phyloP scores from a whole-genome alignment of 768 basidiomycete species.

The Pisolithus tinctorius region DNA sequence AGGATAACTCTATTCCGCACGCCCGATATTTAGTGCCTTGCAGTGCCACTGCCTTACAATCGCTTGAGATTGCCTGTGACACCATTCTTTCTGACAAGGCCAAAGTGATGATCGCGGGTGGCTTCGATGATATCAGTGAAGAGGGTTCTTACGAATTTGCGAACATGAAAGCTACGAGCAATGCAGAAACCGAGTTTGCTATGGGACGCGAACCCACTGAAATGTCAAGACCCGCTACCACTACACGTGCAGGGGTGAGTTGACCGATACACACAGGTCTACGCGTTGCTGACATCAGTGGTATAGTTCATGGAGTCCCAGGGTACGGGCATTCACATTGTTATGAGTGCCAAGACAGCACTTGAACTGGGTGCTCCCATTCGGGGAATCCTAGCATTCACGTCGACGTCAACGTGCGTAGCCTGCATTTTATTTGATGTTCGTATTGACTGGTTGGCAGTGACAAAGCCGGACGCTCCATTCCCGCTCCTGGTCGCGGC shows the following conservation, averaged over 20 bases:
- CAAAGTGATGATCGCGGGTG: constrained; percentile 98
- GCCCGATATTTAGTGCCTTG: constrained; percentile 3
- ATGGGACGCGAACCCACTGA: constrained; percentile 99
- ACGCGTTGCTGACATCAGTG: constrained; percentile 1
- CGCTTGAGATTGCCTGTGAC: constrained; percentile 96
- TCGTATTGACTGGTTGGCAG: constrained; percentile 32
- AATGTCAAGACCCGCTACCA: constrained; percentile 96
- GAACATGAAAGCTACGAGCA: constrained; percentile 99
- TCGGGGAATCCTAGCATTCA: constrained; percentile 90
- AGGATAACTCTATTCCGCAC: background rate
- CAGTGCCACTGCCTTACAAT: constrained; percentile 95
- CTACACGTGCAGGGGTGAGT: constrained; percentile 87
- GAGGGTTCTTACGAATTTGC: constrained; percentile 99
- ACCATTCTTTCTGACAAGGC: constrained; percentile 93
- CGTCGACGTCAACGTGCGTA: constrained; percentile 89
- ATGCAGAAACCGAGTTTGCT: constrained; percentile 93
- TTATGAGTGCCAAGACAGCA: constrained; percentile 96
- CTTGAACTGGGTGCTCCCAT: constrained; percentile 91
- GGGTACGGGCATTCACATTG: constrained; percentile 92
- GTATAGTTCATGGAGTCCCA: constrained; percentile 90
- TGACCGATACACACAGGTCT: background rate
- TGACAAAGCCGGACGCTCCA: constrained; percentile 97
- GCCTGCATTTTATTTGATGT: background rate
- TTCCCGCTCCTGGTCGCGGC: constrained; percentile 95
- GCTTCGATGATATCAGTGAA: constrained; percentile 96